Evolutionary conservation across 2,329 filamentous ascomycete species (phyloP).

Genomic region (Cladosporium colombiae): DNA sequence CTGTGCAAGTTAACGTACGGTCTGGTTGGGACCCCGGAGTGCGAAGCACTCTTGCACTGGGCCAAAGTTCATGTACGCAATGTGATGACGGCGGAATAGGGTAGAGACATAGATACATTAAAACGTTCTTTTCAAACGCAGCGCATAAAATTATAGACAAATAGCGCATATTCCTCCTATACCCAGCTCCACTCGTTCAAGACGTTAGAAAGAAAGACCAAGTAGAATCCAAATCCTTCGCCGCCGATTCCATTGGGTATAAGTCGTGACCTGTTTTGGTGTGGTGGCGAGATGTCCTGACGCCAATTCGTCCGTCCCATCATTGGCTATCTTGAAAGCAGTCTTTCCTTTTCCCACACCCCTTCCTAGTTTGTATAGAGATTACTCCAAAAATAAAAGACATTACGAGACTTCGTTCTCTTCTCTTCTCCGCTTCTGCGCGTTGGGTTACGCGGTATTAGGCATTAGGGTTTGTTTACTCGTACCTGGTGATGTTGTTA

Average conservation of each 20-base stretch:
- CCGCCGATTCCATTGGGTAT: constrained; percentile 10
- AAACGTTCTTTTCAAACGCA: not conserved
- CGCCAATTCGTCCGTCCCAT: not conserved
- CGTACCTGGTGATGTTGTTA: constrained; percentile 13
- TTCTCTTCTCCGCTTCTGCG: not conserved
- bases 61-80: no score
- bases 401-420: constrained; percentile 14
- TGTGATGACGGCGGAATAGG: no score
- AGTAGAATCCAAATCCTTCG: not conserved
- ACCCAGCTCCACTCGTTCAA: not conserved
- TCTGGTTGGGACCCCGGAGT: no score
- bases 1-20: no score
- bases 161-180: not conserved
- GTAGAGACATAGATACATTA: constrained; percentile 15
- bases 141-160: constrained; percentile 6
- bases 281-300: not conserved
- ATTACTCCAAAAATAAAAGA: constrained; percentile 5
- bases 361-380: not conserved
- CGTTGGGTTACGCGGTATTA: not conserved
- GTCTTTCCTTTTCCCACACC: not conserved
- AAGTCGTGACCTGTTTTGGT: constrained; percentile 4
- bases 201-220: not conserved
- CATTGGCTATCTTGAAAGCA: not conserved
- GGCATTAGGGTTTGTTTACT: constrained; percentile 15
- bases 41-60: no score